These are phyloP conservation scores for Colletotrichum sp. DNA, from an alignment of 2,329 filamentous ascomycete species.

Conservation along the genomic window DNA sequence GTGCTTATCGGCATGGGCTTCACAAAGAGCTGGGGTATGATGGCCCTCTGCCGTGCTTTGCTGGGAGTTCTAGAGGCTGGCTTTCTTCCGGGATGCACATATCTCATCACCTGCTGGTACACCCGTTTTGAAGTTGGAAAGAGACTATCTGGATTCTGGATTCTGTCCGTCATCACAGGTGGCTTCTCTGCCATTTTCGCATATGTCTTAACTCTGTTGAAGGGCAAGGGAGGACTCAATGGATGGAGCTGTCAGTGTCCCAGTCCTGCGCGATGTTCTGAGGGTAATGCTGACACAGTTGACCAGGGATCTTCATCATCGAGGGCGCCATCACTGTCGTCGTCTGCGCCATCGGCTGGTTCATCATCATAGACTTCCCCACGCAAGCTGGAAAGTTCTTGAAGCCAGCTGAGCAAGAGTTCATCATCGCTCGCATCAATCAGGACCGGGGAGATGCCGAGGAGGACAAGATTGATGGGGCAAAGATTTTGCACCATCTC, in stretches of 20 bases:
- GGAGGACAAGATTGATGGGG: conserved; percentile 28
- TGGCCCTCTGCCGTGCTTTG: conserved; percentile 30
- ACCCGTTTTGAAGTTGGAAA: conserved; percentile 38
- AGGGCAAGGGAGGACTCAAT: not conserved
- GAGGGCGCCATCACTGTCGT: conserved; percentile 29
- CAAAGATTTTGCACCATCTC: conserved; percentile 30
- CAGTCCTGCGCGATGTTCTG: not conserved
- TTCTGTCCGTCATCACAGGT: conserved; percentile 3
- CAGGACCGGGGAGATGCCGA: conserved; percentile 22
- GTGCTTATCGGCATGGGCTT: conserved; percentile 35
- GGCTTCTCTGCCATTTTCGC: conserved; percentile 24
- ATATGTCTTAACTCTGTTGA: not conserved
- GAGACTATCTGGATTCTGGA: conserved; percentile 20
- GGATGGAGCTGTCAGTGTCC: conserved; percentile 22
- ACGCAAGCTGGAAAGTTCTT: conserved; percentile 26
- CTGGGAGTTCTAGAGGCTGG: conserved; percentile 24
- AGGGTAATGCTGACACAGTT: not conserved
- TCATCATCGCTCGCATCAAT: conserved; percentile 38
- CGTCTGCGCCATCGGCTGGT: conserved; percentile 27
- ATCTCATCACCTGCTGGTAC: conserved; percentile 39
- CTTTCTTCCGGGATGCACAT: conserved; percentile 37
- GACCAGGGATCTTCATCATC: conserved; percentile 22
- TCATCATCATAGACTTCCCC: conserved; percentile 27
- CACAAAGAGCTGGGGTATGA: conserved; percentile 26
- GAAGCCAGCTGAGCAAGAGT: conserved; percentile 21